Conservation (phyloP, 805 yeast species). For the Starmerella bombi region DNA sequence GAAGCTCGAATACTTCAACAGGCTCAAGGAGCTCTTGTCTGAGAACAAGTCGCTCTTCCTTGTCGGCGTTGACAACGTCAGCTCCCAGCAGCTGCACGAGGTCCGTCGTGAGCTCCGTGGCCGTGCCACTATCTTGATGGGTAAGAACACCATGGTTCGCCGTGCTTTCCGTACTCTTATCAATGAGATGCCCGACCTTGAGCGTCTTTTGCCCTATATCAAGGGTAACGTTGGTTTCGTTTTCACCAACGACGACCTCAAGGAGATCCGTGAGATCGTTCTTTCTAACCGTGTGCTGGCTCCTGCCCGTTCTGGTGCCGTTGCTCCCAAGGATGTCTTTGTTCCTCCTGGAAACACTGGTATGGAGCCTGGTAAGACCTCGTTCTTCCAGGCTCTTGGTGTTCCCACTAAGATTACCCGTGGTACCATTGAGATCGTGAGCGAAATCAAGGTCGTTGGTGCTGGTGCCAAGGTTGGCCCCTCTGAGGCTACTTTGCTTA, state of each 20-base stretch:
- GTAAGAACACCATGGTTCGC: conserved; percentile 99
- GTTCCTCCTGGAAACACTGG: conserved; percentile 99
- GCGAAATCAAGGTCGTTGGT: conserved; percentile 89
- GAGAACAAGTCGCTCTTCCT: conserved; percentile 97
- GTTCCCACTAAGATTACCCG: conserved; percentile 99
- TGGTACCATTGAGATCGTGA: conserved; percentile 99
- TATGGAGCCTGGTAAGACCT: conserved; percentile 99
- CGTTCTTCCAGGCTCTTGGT: conserved; percentile 99
- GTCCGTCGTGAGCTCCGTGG: conserved; percentile 94
- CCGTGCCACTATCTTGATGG: conserved; percentile 93
- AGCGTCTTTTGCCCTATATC: conserved; percentile 86
- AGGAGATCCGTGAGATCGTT: conserved; percentile 78
- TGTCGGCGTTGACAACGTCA: conserved; percentile 99
- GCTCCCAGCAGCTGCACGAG: conserved; percentile 99
- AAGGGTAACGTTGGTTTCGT: conserved; percentile 99
- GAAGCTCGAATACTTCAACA: conserved; percentile 88
- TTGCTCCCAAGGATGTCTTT: conserved; percentile 96
- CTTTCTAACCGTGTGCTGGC: conserved; percentile 95
- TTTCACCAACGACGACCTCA: conserved; percentile 94
- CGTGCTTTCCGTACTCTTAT: conserved; percentile 97
- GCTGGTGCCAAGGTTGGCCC: conserved; percentile 88
- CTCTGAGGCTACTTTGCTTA: conserved; percentile 95
- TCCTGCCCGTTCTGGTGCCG: conserved; percentile 99
- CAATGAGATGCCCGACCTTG: conserved; percentile 87
- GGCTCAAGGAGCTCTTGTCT: conserved; percentile 88